These are phyloP conservation scores for Mycena kentingensis DNA, from an alignment of 768 basidiomycete genomes.

Conservation along the genomic window DNA sequence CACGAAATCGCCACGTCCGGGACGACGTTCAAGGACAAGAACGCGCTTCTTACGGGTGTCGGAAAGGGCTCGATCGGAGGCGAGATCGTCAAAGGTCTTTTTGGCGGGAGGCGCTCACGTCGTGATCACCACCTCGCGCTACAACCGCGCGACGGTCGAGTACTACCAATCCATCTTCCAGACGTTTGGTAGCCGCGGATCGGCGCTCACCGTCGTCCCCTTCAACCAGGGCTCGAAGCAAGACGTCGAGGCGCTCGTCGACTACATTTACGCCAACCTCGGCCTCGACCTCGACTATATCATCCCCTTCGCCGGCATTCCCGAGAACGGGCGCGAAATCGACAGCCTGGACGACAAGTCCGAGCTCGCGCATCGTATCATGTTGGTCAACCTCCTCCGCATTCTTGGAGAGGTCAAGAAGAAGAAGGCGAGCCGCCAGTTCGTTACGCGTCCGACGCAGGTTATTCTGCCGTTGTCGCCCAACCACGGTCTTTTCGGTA, in stretches of 20 bases:
- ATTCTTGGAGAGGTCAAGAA: conserved; percentile 96
- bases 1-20: conserved; percentile 99
- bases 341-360: conserved; percentile 96
- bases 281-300: conserved; percentile 98
- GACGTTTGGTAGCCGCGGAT: conserved; percentile 89
- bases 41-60: conserved; percentile 95
- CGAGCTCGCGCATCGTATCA: conserved; percentile 97
- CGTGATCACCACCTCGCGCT: conserved; percentile 97
- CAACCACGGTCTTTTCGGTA: conserved; percentile 97
- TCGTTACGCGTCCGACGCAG: conserved; percentile 97
- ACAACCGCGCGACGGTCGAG: conserved; percentile 92
- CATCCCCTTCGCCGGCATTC: conserved; percentile 96
- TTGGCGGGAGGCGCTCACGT: conserved; percentile 96
- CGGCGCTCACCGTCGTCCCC: conserved; percentile 96
- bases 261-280: conserved; percentile 95
- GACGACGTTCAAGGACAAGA: conserved; percentile 98
- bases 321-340: conserved; percentile 98
- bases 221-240: conserved; percentile 99
- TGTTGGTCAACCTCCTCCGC: conserved; percentile 95
- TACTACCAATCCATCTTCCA: conserved; percentile 99
- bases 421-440: conserved; percentile 96
- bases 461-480: conserved; percentile 97
- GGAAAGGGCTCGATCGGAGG: conserved; percentile 98
- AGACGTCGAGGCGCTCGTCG: conserved; percentile 95
- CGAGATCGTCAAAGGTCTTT: conserved; percentile 94